These are phyloP conservation scores for Amanita phalloides DNA, from an alignment of 768 basidiomycete genomes.

Conservation along the genomic window DNA sequence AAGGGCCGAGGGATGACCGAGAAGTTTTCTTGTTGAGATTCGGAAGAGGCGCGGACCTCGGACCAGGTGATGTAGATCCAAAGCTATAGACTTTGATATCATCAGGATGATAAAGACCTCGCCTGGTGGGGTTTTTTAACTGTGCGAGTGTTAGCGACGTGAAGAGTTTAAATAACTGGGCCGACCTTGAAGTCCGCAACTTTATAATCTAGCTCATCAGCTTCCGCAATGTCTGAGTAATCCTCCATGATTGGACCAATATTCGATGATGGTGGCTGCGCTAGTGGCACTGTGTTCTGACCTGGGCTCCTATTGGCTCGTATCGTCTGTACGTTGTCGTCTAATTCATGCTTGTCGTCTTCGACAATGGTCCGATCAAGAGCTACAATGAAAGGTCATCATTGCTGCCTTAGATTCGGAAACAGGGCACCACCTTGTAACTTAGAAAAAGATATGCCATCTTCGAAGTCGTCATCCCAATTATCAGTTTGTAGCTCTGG, in stretches of 20 bases:
- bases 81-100: conserved; percentile 75
- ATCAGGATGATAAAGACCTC: conserved; percentile 79
- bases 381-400: conserved; percentile 24
- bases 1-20: conserved; percentile 41
- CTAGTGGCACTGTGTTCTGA: conserved; percentile 38
- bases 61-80: conserved; percentile 39
- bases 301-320: conserved; percentile 66
- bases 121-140: conserved; percentile 65
- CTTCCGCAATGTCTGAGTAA: conserved; percentile 83
- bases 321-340: conserved; percentile 77
- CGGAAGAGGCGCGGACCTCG: conserved; percentile 61
- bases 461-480: conserved; percentile 98
- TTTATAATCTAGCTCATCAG: conserved; percentile 73
- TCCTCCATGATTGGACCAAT: conserved; percentile 76
- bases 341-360: conserved; percentile 36
- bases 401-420: background rate
- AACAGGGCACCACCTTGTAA: conserved; percentile 39
- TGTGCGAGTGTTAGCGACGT: conserved; percentile 9
- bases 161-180: background rate
- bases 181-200: conserved; percentile 76
- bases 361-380: conserved; percentile 50
- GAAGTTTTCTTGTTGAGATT: conserved; percentile 40
- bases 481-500: conserved; percentile 89
- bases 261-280: conserved; percentile 49
- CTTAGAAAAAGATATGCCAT: conserved; percentile 82